Evolutionary conservation across 768 basidiomycete species (phyloP).

Genomic region (Tricholoma terreum): DNA sequence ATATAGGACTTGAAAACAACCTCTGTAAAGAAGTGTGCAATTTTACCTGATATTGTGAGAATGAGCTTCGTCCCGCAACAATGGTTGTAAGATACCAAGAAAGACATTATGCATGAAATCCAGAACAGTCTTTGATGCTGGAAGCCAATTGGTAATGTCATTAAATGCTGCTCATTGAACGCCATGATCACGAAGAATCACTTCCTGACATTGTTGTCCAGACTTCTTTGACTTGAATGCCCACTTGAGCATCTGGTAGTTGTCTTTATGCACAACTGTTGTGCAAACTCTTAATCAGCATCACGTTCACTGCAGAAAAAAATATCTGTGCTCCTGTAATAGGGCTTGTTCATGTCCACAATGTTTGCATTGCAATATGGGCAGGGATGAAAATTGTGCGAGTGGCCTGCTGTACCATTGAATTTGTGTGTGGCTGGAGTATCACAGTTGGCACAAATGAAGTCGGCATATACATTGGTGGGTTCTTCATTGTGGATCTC

Average conservation of each 20-base stretch:
- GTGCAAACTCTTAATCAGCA: background rate
- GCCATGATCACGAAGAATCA: conserved; percentile 18
- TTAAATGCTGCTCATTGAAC: conserved; percentile 18
- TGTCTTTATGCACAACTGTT: conserved; percentile 6
- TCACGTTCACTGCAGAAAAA: background rate
- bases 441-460: conserved; percentile 20
- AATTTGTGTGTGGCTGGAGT: conserved; percentile 20
- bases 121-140: conserved; percentile 10
- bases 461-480: conserved; percentile 14
- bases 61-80: no score
- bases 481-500: conserved; percentile 14
- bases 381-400: conserved; percentile 20
- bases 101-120: conserved; percentile 29
- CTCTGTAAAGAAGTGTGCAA: conserved; percentile 14
- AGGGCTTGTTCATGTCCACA: conserved; percentile 13
- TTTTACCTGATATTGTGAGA: conserved; percentile 7
- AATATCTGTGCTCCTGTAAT: conserved; percentile 4
- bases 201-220: background rate
- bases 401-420: conserved; percentile 19
- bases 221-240: background rate
- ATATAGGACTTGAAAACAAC: conserved; percentile 16
- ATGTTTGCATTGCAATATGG: conserved; percentile 14
- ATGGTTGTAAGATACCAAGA: no score
- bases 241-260: background rate
- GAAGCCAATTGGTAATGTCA: conserved; percentile 21